phyloP scores from a whole-genome alignment of 306 rosid species.

The Amphicarpaea edgeworthii region DNA sequence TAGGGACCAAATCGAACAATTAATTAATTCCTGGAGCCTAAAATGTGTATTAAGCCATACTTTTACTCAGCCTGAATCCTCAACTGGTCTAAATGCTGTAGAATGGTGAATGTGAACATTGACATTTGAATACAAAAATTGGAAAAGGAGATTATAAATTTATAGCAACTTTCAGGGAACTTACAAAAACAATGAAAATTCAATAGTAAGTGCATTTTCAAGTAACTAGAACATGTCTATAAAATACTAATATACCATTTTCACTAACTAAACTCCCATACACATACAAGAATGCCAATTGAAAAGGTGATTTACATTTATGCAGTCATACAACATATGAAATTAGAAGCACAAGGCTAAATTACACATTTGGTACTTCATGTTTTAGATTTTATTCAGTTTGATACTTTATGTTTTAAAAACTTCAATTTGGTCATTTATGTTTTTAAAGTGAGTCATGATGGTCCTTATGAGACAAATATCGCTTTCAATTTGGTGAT shows the following conservation, averaged over 20 bases:
- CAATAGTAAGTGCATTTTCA: not conserved
- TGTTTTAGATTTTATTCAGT: no score
- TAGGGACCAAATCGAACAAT: no score
- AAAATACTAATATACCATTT: conserved; percentile 14
- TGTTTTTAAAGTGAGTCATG: no score
- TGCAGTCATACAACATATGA: conserved; percentile 7
- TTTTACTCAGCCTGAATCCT: conserved; percentile 21
- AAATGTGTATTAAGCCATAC: no score
- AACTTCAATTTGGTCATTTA: no score
- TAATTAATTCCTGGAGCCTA: no score
- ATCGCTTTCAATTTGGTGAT: no score
- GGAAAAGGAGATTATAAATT: conserved; percentile 19
- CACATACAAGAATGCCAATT: not conserved
- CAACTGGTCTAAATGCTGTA: conserved; percentile 10
- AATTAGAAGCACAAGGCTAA: no score
- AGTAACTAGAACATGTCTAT: conserved; percentile 15
- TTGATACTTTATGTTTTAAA: no score
- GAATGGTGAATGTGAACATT: conserved; percentile 11
- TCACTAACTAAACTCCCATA: conserved; percentile 32
- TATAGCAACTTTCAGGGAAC: not conserved
- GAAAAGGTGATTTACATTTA: conserved; percentile 19
- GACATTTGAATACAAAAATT: conserved; percentile 10
- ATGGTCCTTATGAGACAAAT: no score
- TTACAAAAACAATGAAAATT: conserved; percentile 12
- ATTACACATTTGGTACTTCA: no score